A percentile compares a stretch with the other conserved stretches of the same genome.
phyloP scores from a whole-genome alignment of 2,329 filamentous ascomycete species.

The Cercospora nicotianae region DNA sequence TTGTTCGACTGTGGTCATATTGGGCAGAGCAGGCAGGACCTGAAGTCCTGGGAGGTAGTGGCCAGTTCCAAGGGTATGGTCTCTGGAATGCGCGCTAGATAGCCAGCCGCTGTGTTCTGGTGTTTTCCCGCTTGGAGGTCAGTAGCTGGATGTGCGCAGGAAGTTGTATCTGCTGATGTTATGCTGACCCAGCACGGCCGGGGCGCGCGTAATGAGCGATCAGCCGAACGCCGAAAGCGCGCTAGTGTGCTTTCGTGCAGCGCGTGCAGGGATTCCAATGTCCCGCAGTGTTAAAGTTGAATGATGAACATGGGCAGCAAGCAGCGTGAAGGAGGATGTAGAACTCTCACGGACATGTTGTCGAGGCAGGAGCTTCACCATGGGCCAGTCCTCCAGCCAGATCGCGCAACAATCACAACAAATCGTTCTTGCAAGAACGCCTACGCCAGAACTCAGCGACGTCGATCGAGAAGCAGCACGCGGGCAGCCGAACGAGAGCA shows the following conservation, averaged over 20 bases:
- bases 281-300: slow-evolving; percentile 11
- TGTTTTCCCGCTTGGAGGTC: background rate
- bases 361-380: slow-evolving; percentile 8
- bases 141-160: background rate
- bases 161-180: slow-evolving; percentile 4
- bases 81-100: background rate
- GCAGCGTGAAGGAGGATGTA: background rate
- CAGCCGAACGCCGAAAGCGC: slow-evolving; percentile 5
- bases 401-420: slow-evolving; percentile 15
- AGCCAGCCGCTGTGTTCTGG: background rate
- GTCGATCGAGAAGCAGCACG: background rate
- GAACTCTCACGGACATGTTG: background rate
- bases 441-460: slow-evolving; percentile 13
- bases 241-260: background rate
- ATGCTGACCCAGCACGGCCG: slow-evolving; percentile 3
- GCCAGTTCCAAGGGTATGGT: background rate
- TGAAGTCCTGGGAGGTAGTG: background rate
- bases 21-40: slow-evolving; percentile 1
- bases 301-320: slow-evolving; percentile 8
- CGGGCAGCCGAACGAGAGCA: background rate
- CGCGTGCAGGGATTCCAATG: slow-evolving; percentile 1
- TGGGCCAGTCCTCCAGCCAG: slow-evolving; percentile 23
- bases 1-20: slow-evolving; percentile 22
- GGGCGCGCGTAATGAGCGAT: slow-evolving; percentile 1
- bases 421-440: slow-evolving; percentile 8